phyloP scores from a whole-genome alignment of 23 red algal genomes.

The Cyanidiococcus yangmingshanensis region DNA sequence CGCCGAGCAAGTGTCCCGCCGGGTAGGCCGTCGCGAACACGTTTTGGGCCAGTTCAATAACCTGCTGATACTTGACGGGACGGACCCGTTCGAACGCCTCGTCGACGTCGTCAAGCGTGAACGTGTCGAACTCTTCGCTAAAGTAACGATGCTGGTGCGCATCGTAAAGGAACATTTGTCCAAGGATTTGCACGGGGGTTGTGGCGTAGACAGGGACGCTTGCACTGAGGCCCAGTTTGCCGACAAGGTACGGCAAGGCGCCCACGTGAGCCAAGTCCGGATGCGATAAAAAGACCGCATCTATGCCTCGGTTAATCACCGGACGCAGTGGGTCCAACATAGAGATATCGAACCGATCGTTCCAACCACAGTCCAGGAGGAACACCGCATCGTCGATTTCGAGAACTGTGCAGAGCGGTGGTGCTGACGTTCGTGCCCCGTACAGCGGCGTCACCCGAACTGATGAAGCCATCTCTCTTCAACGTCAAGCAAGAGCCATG shows the following conservation, averaged over 20 bases:
- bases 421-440: slow-evolving; percentile 45
- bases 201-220: slow-evolving; percentile 55
- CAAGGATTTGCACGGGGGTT: slow-evolving; percentile 76
- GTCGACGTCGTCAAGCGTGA: slow-evolving; percentile 91
- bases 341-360: slow-evolving; percentile 37
- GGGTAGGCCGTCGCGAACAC: slow-evolving; percentile 66
- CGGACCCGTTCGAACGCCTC: slow-evolving; percentile 66
- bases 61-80: slow-evolving; percentile 90
- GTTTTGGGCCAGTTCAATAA: slow-evolving; percentile 41
- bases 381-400: slow-evolving; percentile 73
- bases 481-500: not conserved
- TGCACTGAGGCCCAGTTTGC: slow-evolving; percentile 37
- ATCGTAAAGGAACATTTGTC: slow-evolving; percentile 94
- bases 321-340: slow-evolving; percentile 1
- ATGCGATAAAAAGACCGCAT: slow-evolving; percentile 86
- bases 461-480: slow-evolving; percentile 25
- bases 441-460: slow-evolving; percentile 80
- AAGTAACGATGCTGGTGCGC: slow-evolving; percentile 45
- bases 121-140: slow-evolving; percentile 43
- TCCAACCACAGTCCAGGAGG: slow-evolving; percentile 94
- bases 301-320: slow-evolving; percentile 15
- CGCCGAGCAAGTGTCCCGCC: slow-evolving; percentile 84
- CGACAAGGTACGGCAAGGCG: slow-evolving; percentile 79
- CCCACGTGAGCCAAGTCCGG: slow-evolving; percentile 76
- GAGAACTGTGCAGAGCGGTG: slow-evolving; percentile 51